Conservation (phyloP, 805 yeast species). For the Vanderwaltozyma polyspora region DNA sequence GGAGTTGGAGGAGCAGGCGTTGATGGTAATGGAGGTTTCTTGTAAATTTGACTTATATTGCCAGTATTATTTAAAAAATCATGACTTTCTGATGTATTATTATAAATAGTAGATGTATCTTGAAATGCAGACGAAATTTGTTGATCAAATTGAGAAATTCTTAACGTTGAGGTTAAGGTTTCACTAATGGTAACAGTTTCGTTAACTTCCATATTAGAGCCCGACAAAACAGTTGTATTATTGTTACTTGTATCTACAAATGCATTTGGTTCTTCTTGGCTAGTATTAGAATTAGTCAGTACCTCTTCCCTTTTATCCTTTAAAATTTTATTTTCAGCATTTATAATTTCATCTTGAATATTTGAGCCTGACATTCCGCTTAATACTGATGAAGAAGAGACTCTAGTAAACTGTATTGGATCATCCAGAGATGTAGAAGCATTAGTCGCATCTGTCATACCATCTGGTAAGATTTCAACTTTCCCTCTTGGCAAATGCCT, state of each 20-base stretch:
- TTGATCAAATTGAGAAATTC: slow-evolving; percentile 8
- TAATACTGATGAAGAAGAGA: slow-evolving; percentile 28
- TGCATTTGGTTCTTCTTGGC: too few species aligned
- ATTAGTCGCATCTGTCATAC: too few species aligned
- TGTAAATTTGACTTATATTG: too few species aligned
- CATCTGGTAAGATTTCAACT: too few species aligned
- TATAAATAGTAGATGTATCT: neutral
- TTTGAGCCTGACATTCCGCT: slow-evolving; percentile 11
- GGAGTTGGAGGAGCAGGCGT: slow-evolving; percentile 2
- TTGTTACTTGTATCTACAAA: too few species aligned
- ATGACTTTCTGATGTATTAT: neutral
- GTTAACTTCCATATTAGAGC: neutral
- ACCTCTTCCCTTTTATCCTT: too few species aligned
- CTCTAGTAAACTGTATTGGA: slow-evolving; percentile 33
- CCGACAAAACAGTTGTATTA: too few species aligned
- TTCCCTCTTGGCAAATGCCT: too few species aligned
- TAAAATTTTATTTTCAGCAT: neutral
- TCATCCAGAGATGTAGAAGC: slow-evolving; percentile 28
- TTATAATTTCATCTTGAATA: neutral
- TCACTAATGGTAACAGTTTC: slow-evolving; percentile 2
- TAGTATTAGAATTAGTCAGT: slow-evolving; percentile 5
- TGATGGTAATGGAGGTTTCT: too few species aligned
- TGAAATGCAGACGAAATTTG: slow-evolving; percentile 4
- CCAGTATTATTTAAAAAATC: neutral
- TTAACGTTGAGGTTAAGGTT: slow-evolving; percentile 16